These are phyloP conservation scores for Tetrahymena malaccensis DNA, from an alignment of 73 alveolate genomes.

Conservation along the genomic window DNA sequence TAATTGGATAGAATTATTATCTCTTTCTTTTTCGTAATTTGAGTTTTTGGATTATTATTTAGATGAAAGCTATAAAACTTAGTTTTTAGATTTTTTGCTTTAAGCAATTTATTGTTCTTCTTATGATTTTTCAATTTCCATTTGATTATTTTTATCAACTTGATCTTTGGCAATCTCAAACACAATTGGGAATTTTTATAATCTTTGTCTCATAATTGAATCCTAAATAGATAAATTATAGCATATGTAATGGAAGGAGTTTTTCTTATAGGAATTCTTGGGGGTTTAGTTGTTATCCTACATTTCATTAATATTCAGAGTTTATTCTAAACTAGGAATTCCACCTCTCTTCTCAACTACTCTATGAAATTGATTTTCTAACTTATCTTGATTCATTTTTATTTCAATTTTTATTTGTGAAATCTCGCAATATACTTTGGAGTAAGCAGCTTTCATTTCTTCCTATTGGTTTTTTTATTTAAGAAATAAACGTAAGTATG, in stretches of 20 bases:
- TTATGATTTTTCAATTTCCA: background rate
- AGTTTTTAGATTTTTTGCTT: background rate
- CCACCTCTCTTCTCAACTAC: background rate
- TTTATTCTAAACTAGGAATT: background rate
- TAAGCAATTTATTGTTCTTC: background rate
- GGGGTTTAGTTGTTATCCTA: background rate
- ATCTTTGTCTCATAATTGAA: background rate
- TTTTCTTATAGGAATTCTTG: background rate
- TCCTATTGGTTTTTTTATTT: background rate
- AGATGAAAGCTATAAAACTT: too few species aligned
- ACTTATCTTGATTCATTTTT: background rate
- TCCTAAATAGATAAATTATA: background rate
- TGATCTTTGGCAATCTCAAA: background rate
- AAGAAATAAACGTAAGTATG: background rate
- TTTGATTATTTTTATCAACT: background rate
- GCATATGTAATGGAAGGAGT: background rate
- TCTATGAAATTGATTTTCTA: background rate
- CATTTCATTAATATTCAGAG: background rate
- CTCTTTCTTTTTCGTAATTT: background rate
- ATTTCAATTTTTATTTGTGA: background rate
- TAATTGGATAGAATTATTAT: background rate
- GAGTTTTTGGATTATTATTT: background rate
- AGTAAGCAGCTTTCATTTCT: background rate
- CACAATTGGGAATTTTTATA: background rate
- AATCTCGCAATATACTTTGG: background rate